phyloP scores from a whole-genome alignment of 106 monocot species.

The Dactylorhiza incarnata region DNA sequence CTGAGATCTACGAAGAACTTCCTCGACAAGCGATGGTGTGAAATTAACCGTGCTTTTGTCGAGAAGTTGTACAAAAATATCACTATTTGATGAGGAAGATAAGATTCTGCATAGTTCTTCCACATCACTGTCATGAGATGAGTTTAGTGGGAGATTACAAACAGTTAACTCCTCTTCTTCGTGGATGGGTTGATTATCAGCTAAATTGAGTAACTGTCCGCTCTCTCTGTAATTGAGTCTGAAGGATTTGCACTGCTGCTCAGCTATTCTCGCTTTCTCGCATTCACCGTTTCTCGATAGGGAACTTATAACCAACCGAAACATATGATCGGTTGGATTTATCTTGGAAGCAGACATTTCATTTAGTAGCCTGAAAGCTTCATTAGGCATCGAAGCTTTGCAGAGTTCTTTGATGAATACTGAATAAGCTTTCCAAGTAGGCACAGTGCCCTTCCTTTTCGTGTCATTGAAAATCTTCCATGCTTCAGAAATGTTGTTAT shows the following conservation, averaged over 20 bases:
- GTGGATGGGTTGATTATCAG: conserved; percentile 7
- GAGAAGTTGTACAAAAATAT: conserved; percentile 25
- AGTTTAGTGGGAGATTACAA: conserved; percentile 3
- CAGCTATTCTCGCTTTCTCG: conserved; percentile 28
- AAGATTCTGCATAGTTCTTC: conserved; percentile 46
- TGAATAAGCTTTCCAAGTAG: conserved; percentile 46
- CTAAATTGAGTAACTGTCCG: not conserved
- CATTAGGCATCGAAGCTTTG: conserved; percentile 45
- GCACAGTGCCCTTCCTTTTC: conserved; percentile 35
- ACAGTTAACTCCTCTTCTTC: conserved; percentile 11
- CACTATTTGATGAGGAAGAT: conserved; percentile 36
- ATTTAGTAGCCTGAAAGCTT: conserved; percentile 50
- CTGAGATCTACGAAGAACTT: conserved; percentile 31
- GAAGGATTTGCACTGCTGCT: conserved; percentile 28
- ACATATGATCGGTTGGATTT: conserved; percentile 24
- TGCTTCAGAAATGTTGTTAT: conserved; percentile 51
- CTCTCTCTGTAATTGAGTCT: conserved; percentile 15
- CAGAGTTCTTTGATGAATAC: conserved; percentile 78
- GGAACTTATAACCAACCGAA: conserved; percentile 30
- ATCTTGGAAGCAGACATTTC: conserved; percentile 49
- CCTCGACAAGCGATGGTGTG: conserved; percentile 51
- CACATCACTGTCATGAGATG: conserved; percentile 27
- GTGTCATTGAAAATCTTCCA: conserved; percentile 39
- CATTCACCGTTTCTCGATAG: conserved; percentile 34
- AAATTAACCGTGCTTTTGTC: conserved; percentile 36